Base-by-base conservation (phyloP, 176 grass and related monocot genomes). In the Miscanthus lutarioriparius region DNA sequence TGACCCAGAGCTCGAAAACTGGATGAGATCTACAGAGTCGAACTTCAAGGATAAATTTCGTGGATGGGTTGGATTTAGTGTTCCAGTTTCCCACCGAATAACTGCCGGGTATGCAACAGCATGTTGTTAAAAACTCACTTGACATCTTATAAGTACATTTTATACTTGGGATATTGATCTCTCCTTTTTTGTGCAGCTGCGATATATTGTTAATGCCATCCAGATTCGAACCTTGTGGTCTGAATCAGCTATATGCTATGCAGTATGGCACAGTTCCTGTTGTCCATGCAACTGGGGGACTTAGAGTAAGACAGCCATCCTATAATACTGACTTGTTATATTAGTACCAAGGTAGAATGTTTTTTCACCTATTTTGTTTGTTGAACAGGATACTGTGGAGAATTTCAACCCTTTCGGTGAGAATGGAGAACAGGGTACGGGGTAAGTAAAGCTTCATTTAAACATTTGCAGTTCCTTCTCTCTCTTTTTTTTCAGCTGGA, bases 11-110 rank as follows among this genome's bases (percentile, higher is more conserved):
- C 91, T 88, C 73, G 96, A 99, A 91, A 84, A 63, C 23, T 99
- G 96, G 96, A 99, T 99, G 93, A 92, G 88, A 86, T 91, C 89
- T 23, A 92, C 91, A 15, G 96, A 96, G 70, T 87, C 87, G 14
- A 49, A 5, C 28, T 90, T 90, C 78, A 91, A 30, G 74, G 89
- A 98, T 13, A 98, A 90, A 87, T 98, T 95, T 67, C 87, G 93
- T 67, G 96, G 96, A 82, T 98, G 96, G 96, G 96, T 98, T 91
- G 96, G 96, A 83, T 98, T 98, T 86, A 95, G 94, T 58, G 87
- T 98, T 76, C 89, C 91, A 64, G 86, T 98, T 87, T 98, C 96
- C 78, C 96, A 98, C 82, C 82, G 88, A 45, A 98, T 98, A 79
- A 98, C 93, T 82, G 96, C 93, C 48, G 96, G 91, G 93, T 95